Base-by-base conservation (phyloP, 768 basidiomycete species). In the Brasilioporus rufonigricans region DNA sequence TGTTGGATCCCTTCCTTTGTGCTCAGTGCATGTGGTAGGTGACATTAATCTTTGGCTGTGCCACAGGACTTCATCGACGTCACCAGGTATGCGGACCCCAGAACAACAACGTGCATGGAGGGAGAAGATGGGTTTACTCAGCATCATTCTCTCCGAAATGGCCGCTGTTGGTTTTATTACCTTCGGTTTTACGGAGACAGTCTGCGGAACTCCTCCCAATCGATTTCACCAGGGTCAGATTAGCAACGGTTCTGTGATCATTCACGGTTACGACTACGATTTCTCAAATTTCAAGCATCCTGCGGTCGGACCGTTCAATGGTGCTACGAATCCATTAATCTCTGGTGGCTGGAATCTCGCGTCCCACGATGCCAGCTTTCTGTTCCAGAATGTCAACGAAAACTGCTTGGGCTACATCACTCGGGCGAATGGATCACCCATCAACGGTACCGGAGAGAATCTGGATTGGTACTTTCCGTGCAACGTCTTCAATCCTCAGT, bases 401-500 rank as follows among this genome's bases (percentile, higher is more conserved):
- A 81, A 89, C 54, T 99, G 97, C 67, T 73, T 83, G 24, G 83
- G 82, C 9, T 64, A 93, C 66, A 87, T 99, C 64, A 87, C 82
- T 4, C 83, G 85, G 59, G 81, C 90, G 7, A 61, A 77, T 27
- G 84, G 81, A 43, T 89, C 89, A 8, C 81, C 79, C 52, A 96
- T 98, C 63, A 77, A 83, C 4, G 81, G 83, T 32, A 79, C 68
- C 8, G 83, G 84, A 31, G 73, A 76, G 47, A 66, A 76, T 44
- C 71, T 93, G 63, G 89, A 91, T 58, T 98, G 95, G 95, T 98
- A 98, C 70, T 97, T 98, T 73, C 97, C 97, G 1, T 99, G 97
- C 78, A 98, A 99, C 65, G 73, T 96, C 43, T 88, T 79, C 75
- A 80, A 84, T 61, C 71, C 69, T n/a, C 94, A 95, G 78, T 77